These are phyloP conservation scores for Microcera coccophila DNA, from an alignment of 2,329 filamentous ascomycete genomes.

Conservation along the genomic window DNA sequence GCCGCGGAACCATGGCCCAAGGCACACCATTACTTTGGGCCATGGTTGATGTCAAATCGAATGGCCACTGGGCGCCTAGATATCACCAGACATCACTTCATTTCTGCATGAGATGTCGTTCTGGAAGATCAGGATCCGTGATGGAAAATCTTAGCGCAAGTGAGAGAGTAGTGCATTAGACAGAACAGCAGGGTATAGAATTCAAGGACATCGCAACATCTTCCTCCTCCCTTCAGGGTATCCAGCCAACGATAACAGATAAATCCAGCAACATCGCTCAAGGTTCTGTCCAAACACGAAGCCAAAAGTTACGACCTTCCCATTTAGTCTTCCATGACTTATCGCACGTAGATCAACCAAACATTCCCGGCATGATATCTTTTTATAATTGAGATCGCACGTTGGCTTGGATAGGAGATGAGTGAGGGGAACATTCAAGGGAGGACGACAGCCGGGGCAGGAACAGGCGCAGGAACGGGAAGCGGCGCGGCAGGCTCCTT, in stretches of 20 bases:
- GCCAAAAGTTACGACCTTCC: slow-evolving; percentile 1
- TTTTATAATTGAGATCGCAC: no score
- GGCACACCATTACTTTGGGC: no score
- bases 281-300: slow-evolving; percentile 1
- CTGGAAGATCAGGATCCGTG: not conserved
- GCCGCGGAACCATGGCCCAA: no score
- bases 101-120: not conserved
- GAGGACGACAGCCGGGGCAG: no score
- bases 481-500: slow-evolving; percentile 19
- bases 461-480: slow-evolving; percentile 19
- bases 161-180: slow-evolving; percentile 12
- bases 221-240: slow-evolving; percentile 28
- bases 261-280: slow-evolving; percentile 4
- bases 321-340: slow-evolving; percentile 4
- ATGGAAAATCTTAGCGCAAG: not conserved
- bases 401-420: slow-evolving; percentile 9
- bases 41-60: no score
- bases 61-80: not conserved
- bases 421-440: slow-evolving; percentile 7
- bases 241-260: slow-evolving; percentile 30
- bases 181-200: slow-evolving; percentile 32
- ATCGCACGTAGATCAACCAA: no score
- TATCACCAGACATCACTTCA: not conserved
- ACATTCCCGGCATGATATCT: no score
- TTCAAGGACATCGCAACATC: slow-evolving; percentile 25